Evolutionary conservation across 495 filamentous ascomycete species (phyloP).

Genomic region (Rhizodiscina lignyota): DNA sequence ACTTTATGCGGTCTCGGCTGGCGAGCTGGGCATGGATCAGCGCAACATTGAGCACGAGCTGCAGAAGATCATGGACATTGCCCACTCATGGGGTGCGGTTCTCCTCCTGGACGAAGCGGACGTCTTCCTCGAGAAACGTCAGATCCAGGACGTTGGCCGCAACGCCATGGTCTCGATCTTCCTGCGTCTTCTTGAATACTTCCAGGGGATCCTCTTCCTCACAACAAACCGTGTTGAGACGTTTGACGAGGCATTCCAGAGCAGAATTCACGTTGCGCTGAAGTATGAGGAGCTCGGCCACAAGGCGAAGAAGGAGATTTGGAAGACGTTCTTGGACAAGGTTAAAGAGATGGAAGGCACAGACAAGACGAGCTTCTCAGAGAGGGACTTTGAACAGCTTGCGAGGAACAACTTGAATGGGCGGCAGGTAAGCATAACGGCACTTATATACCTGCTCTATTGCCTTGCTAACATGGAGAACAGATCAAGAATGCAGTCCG

Average conservation of each 20-base stretch:
- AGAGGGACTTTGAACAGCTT: slow-evolving; percentile 50
- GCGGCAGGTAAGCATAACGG: slow-evolving; percentile 44
- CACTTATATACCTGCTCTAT: not conserved
- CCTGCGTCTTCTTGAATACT: slow-evolving; percentile 41
- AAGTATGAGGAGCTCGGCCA: slow-evolving; percentile 61
- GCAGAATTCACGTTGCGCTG: slow-evolving; percentile 56
- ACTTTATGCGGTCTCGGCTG: slow-evolving; percentile 70
- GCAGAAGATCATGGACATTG: slow-evolving; percentile 72
- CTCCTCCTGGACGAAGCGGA: slow-evolving; percentile 30
- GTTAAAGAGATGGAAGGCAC: slow-evolving; percentile 49
- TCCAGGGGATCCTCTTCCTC: slow-evolving; percentile 66
- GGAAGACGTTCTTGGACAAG: slow-evolving; percentile 68
- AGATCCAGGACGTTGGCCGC: slow-evolving; percentile 26
- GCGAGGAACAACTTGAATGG: slow-evolving; percentile 65
- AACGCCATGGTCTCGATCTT: slow-evolving; percentile 29
- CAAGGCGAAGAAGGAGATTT: slow-evolving; percentile 67
- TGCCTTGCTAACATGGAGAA: slow-evolving; percentile 2
- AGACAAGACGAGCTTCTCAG: slow-evolving; percentile 42
- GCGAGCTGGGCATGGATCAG: slow-evolving; percentile 68
- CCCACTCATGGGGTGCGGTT: slow-evolving; percentile 67
- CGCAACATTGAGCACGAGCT: slow-evolving; percentile 64
- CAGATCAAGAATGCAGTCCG: slow-evolving; percentile 86
- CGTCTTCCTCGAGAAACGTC: slow-evolving; percentile 28
- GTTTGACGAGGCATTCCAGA: slow-evolving; percentile 53
- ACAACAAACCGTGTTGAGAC: slow-evolving; percentile 67